Base-by-base conservation (phyloP, 345 rosid genomes). In the Rubroshorea leprosula region DNA sequence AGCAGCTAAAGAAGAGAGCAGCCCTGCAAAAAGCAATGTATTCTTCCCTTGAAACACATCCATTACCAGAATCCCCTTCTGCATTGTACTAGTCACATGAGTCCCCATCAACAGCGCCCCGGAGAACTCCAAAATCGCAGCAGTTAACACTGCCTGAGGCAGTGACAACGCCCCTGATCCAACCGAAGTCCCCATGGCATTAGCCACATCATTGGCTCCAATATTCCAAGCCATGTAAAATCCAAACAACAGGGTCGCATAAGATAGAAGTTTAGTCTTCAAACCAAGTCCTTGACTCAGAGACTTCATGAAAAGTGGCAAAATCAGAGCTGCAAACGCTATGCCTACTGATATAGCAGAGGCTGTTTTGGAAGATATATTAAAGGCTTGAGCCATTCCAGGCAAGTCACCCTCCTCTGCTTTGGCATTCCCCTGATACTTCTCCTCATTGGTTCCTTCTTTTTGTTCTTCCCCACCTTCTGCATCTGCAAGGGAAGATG, bases 171-270 rank as follows among this genome's bases (percentile, higher is more conserved):
- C 99, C 35, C 96, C 96, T 0, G 97, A 89, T 4, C 99, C 99
- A 23, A 93, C 96, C 5, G 97, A 89, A 57, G 97, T 89, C 5
- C 99, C 99, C 99, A 93, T 93, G 23, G 99, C 99, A 72, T 93
- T 89, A 15, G 99, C 99, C 68, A 89, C 97, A 72, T 93, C 99
- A 57, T 93, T 93, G 49, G 97, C 99, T 44, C 99, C 99, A 11
- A 93, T 93, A 68, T 93, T 93, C 96, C 99, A 89, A 4, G 99
- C 97, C 99, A 93, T 93, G 73, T 81, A 93, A 79, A 89, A 93
- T 45, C 97, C 99, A 27, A 83, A 85, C 56, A 93, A 64, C 44
- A 93, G 74, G 0, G 99, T 93, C 10, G 58, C 79, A 54, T 89
- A 89, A 5, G 97, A 85, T 55, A 93, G 68, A 5, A 77, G 35